Evolutionary conservation across 2,329 filamentous ascomycete genomes (phyloP).

Genomic region (Dothistroma septosporum): DNA sequence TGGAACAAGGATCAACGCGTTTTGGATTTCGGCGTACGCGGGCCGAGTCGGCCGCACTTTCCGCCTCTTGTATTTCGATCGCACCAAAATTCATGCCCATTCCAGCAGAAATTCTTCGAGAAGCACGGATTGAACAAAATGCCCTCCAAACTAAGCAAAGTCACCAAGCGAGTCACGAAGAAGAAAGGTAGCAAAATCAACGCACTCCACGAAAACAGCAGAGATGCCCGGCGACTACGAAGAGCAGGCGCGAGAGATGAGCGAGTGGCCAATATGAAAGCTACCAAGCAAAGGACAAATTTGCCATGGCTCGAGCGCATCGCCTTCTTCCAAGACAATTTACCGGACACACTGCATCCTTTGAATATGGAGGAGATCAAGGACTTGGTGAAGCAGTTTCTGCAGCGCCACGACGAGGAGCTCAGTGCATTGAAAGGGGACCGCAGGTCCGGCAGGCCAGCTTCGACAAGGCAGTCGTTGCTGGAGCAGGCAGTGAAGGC

Average conservation of each 20-base stretch:
- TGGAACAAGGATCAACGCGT: conserved; percentile 4
- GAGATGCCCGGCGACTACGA: conserved; percentile 77
- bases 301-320: conserved; percentile 60
- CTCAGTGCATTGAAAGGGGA: conserved; percentile 61
- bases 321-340: conserved; percentile 60
- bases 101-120: background rate
- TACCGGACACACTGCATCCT: conserved; percentile 38
- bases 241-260: conserved; percentile 77
- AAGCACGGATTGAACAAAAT: conserved; percentile 48
- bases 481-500: conserved; percentile 65
- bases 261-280: conserved; percentile 68
- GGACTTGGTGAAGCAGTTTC: conserved; percentile 42
- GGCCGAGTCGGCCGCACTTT: background rate
- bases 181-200: conserved; percentile 79
- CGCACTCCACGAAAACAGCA: conserved; percentile 79
- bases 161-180: conserved; percentile 83
- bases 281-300: conserved; percentile 69
- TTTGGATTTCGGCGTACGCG: background rate
- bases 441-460: conserved; percentile 72
- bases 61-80: background rate
- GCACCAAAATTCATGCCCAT: conserved; percentile 8
- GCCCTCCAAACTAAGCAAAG: conserved; percentile 71
- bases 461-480: conserved; percentile 71
- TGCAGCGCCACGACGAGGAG: conserved; percentile 67
- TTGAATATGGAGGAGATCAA: conserved; percentile 57